These are phyloP conservation scores for Bipolaris bicolor DNA, from an alignment of 2,329 filamentous ascomycete genomes.

Conservation along the genomic window DNA sequence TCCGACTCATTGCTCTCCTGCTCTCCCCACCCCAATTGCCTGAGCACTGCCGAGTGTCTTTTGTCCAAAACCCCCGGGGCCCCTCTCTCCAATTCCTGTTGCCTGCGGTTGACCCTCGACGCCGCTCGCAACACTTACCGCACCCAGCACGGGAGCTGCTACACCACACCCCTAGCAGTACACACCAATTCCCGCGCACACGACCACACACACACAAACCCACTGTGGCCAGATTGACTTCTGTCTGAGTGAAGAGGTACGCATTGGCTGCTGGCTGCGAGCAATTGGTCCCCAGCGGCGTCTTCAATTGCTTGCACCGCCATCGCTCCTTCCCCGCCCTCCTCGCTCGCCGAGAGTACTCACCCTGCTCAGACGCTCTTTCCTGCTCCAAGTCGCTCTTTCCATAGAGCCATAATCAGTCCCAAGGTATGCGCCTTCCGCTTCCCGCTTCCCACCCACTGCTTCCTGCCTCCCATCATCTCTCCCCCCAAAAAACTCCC, in stretches of 20 bases:
- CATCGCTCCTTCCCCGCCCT: conserved; percentile 19
- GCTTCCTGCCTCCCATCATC: background rate
- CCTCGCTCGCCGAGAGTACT: conserved; percentile 20
- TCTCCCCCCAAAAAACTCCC: background rate
- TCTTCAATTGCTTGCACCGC: background rate
- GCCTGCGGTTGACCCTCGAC: conserved; percentile 18
- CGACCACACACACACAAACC: background rate
- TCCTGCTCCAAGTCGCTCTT: conserved; percentile 26
- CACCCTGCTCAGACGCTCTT: conserved; percentile 26
- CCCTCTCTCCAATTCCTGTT: conserved; percentile 16
- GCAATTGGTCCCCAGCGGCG: conserved; percentile 4
- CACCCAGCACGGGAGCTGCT: conserved; percentile 45
- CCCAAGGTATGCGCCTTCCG: conserved; percentile 26
- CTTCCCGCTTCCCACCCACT: no score
- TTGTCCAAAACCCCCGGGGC: conserved; percentile 20
- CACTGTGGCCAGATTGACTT: conserved; percentile 45
- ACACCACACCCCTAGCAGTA: conserved; percentile 30
- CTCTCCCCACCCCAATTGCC: conserved; percentile 28
- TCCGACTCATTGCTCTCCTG: conserved; percentile 28
- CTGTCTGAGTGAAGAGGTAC: conserved; percentile 35
- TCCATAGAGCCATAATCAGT: conserved; percentile 18
- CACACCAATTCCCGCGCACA: conserved; percentile 38
- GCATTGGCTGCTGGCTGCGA: conserved; percentile 27
- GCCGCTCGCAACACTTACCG: conserved; percentile 20
- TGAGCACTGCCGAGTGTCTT: conserved; percentile 19